phyloP scores from a whole-genome alignment of 1,284 basidiomycete genomes.

The Ustilago shanxiensis region DNA sequence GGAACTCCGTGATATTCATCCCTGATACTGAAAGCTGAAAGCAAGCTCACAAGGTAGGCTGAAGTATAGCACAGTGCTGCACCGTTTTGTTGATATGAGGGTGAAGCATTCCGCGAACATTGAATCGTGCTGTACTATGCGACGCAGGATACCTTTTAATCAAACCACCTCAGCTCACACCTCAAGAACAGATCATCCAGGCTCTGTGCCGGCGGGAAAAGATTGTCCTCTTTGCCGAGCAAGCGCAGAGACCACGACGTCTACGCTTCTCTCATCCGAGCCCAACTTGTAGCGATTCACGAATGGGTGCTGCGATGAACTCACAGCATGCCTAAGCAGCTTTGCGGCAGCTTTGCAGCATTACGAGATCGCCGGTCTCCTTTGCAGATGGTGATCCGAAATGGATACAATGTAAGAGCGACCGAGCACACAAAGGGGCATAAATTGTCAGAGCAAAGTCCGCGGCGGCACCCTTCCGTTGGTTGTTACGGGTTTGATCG shows the following conservation, averaged over 20 bases:
- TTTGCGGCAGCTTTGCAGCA: neutral
- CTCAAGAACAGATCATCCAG: too few relatives aligned
- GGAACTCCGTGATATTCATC: neutral
- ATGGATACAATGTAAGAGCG: neutral
- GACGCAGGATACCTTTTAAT: too few relatives aligned
- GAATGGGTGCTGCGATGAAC: neutral
- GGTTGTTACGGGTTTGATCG: neutral
- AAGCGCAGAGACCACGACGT: too few relatives aligned
- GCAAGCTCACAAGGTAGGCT: neutral
- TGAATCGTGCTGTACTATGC: too few relatives aligned
- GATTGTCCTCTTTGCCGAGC: too few relatives aligned
- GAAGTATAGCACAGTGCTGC: too few relatives aligned
- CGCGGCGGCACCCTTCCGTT: conserved; percentile 28
- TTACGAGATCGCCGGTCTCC: neutral
- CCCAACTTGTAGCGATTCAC: neutral
- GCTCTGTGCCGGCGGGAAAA: too few relatives aligned
- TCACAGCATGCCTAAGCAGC: neutral
- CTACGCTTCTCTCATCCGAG: too few relatives aligned
- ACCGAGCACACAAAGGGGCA: neutral
- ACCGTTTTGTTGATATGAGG: too few relatives aligned
- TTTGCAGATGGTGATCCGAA: neutral
- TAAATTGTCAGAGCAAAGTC: neutral
- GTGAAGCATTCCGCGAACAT: too few relatives aligned
- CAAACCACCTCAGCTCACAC: too few relatives aligned
- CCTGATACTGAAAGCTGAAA: neutral